Conservation (phyloP, 1,139 yeast species). For the Yamadazyma dendronema region DNA sequence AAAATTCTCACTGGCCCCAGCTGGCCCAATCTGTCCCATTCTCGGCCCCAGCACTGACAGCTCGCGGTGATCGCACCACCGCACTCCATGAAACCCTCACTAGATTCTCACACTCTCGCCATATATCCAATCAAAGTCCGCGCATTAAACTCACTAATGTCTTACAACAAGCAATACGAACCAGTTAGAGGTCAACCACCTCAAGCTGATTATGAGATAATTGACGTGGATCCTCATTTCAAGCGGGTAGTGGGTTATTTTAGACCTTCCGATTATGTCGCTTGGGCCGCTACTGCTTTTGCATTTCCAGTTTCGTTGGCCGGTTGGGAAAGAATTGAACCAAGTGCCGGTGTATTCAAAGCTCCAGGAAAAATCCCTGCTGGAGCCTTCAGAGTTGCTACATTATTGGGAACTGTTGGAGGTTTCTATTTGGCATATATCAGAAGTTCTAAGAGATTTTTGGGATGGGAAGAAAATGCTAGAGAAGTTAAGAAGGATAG, state of each 20-base stretch:
- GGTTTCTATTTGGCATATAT: constrained; percentile 72
- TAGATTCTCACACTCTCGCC: no score
- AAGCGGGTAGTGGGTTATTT: constrained; percentile 69
- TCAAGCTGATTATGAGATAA: constrained; percentile 48
- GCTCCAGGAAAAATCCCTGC: constrained; percentile 54
- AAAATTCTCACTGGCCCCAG: no score
- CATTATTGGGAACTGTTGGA: constrained; percentile 63
- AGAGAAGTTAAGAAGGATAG: constrained; percentile 74
- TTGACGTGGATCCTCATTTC: constrained; percentile 82
- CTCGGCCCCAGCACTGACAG: no score
- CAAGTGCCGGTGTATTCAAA: constrained; percentile 58
- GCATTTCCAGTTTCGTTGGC: constrained; percentile 62
- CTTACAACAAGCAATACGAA: constrained; percentile 39
- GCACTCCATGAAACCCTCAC: no score
- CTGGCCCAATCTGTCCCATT: no score
- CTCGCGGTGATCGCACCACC: no score
- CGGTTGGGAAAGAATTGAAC: constrained; percentile 63
- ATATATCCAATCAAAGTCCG: not conserved
- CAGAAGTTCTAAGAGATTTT: constrained; percentile 67
- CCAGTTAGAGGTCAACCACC: constrained; percentile 48
- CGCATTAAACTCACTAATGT: constrained; percentile 24
- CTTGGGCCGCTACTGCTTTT: constrained; percentile 65
- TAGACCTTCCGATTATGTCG: constrained; percentile 63
- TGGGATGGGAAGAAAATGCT: constrained; percentile 74
- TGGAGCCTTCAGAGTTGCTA: constrained; percentile 56